Conservation (phyloP, 1,284 basidiomycete species). For the Schizophyllum amplum region DNA sequence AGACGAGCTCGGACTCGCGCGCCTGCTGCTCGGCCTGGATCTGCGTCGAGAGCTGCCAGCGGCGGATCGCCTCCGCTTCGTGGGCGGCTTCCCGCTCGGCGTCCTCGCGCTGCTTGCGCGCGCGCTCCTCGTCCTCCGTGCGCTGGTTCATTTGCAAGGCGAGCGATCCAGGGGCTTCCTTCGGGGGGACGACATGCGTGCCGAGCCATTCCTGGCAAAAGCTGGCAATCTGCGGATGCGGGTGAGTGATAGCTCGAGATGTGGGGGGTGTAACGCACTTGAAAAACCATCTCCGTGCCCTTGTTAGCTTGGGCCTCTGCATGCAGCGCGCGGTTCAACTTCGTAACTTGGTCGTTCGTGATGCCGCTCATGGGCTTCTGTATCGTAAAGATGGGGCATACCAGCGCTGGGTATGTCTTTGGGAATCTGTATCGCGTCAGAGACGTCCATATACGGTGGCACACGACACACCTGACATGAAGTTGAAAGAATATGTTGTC, state of each 20-base stretch:
- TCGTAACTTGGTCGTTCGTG: slow-evolving; percentile 41
- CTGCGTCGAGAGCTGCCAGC: background rate
- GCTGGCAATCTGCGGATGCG: slow-evolving; percentile 45
- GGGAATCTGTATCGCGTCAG: slow-evolving; percentile 44
- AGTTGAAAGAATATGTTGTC: slow-evolving; percentile 55
- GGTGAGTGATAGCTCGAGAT: background rate
- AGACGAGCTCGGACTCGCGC: slow-evolving; percentile 44
- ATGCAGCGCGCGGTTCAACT: slow-evolving; percentile 48
- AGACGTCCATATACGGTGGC: background rate
- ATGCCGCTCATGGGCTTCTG: slow-evolving; percentile 57
- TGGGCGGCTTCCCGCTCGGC: slow-evolving; percentile 14
- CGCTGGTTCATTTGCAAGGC: slow-evolving; percentile 68
- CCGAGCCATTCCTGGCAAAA: slow-evolving; percentile 66
- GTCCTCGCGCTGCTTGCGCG: slow-evolving; percentile 21
- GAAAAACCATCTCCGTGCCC: slow-evolving; percentile 68
- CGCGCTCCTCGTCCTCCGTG: slow-evolving; percentile 56
- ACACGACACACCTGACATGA: slow-evolving; percentile 50
- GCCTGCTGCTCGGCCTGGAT: slow-evolving; percentile 29
- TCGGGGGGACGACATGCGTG: slow-evolving; percentile 44
- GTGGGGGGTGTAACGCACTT: slow-evolving; percentile 32
- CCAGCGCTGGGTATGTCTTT: slow-evolving; percentile 66
- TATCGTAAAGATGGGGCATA: slow-evolving; percentile 58
- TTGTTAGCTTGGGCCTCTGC: slow-evolving; percentile 50
- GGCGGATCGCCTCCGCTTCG: slow-evolving; percentile 33
- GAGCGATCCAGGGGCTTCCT: slow-evolving; percentile 57